Base-by-base conservation (phyloP, 176 grass and related monocot species). In the Eragrostis curvula region DNA sequence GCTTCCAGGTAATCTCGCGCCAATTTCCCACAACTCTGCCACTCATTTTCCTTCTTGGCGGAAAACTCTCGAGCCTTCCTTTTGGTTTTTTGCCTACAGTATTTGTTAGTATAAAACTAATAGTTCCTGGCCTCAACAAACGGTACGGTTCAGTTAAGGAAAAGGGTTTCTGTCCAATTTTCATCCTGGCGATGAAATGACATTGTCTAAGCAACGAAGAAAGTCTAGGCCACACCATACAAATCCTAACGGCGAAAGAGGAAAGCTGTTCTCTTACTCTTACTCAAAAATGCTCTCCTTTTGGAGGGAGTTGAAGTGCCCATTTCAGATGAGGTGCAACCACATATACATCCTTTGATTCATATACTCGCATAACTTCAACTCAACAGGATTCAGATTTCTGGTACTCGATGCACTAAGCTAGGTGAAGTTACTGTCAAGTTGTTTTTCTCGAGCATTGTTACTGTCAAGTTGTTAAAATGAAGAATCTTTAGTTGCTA, bases 211-310 rank as follows among this genome's bases (percentile, higher is more conserved):
- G 24, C 57, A 27, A 13, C 9, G 9, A 60, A 59, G 55, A 58
- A 30, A 17, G 11, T 11, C 47, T 32, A 70, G 21, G 52, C 36
- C 66, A 77, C 76, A 71, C 14, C 41, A 24, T 2, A 52, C 32
- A 28, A 78, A 70, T 36, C 23, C 43, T 25, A 13, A 12, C 29
- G 12, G 28, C 40, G 43, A 17, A 14, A 29, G 44, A 70, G 13
- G 42, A 71, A 55, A 50, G 53, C 6, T 59, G 59, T 75, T 87
- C 12, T 77, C 30, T 89, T 80, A 93, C 87, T 84, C 84, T 47
- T 87, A 87, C 72, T 87, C 70, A 62, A 75, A 58, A 65, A 73
- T 5, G 2, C 63, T 13, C 60, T 12, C 24, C 11, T 59, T 72
- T 44, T 24, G 8, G 50, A 39, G 72, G 47, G 68, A 63, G 85